These are phyloP conservation scores for Auricularia cornea DNA, from an alignment of 768 basidiomycete species.

Conservation along the genomic window DNA sequence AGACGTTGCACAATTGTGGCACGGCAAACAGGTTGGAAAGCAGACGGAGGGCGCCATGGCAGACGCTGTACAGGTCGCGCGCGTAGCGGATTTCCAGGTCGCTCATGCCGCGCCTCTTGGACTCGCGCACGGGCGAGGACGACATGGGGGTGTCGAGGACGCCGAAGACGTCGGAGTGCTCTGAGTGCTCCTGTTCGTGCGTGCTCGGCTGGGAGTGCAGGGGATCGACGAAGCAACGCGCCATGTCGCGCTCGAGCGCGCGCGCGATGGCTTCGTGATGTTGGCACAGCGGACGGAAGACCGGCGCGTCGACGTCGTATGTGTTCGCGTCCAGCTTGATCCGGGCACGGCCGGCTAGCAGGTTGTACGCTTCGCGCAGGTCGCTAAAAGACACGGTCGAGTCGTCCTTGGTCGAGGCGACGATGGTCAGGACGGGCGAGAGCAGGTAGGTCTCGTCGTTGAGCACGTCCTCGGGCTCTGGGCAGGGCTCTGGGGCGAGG, in stretches of 20 bases:
- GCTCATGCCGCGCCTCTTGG: constrained; percentile 54
- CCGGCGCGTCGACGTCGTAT: constrained; percentile 42
- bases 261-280: constrained; percentile 43
- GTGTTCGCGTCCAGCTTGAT: constrained; percentile 41
- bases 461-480: constrained; percentile 67
- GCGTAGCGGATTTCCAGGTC: constrained; percentile 74
- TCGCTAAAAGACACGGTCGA: constrained; percentile 40
- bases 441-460: constrained; percentile 54
- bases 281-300: constrained; percentile 54
- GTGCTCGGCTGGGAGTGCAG: constrained; percentile 15
- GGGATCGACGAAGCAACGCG: constrained; percentile 57
- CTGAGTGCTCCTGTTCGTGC: constrained; percentile 15
- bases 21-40: constrained; percentile 52
- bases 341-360: constrained; percentile 59
- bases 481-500: constrained; percentile 52
- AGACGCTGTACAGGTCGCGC: constrained; percentile 67
- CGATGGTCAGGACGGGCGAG: constrained; percentile 53
- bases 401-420: constrained; percentile 23
- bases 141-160: constrained; percentile 19
- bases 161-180: constrained; percentile 15
- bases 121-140: constrained; percentile 55
- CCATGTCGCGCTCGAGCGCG: constrained; percentile 61
- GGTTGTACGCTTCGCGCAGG: constrained; percentile 65
- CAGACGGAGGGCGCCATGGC: constrained; percentile 60
- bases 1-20: constrained; percentile 50